Percentiles rank a stretch among this genome's conserved stretches.
phyloP scores from a whole-genome alignment of 148 eudicot species.

The Rhododendron vialii region DNA sequence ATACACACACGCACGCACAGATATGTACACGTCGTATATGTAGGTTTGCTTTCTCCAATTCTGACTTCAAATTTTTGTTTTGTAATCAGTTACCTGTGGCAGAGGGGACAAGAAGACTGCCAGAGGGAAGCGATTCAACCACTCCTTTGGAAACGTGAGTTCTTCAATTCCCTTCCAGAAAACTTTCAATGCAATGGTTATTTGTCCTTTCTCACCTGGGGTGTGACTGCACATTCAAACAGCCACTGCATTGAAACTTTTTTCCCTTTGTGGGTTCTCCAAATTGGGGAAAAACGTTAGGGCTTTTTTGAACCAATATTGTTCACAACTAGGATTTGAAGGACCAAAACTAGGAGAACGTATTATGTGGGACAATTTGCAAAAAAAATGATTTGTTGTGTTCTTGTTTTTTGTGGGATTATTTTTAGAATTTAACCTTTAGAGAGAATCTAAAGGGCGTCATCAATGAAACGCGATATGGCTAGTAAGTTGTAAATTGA shows the following conservation, averaged over 20 bases:
- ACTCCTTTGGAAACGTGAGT: slow-evolving; percentile 66
- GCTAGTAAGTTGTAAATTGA: not conserved
- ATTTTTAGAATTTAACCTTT: not conserved
- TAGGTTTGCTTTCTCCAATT: not conserved
- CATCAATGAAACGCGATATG: not conserved
- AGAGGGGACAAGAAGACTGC: slow-evolving; percentile 74
- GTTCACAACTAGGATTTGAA: not conserved
- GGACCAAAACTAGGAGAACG: not conserved
- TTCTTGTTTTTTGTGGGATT: not conserved
- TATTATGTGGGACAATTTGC: not conserved
- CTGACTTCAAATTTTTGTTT: not conserved
- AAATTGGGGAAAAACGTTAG: not conserved
- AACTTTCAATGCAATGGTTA: not conserved
- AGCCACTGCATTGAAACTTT: not conserved
- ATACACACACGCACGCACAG: not conserved
- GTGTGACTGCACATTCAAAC: too few species aligned
- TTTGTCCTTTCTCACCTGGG: not conserved
- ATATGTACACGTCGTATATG: not conserved
- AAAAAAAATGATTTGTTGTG: not conserved
- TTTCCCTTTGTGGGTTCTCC: not conserved
- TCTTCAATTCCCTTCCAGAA: not conserved
- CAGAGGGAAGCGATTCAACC: slow-evolving; percentile 58
- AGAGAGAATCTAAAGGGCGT: not conserved
- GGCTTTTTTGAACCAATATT: not conserved
- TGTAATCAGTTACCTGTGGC: slow-evolving; percentile 50